These are phyloP conservation scores for Aquilaria malaccensis DNA, from an alignment of 345 rosid species.

Conservation along the genomic window DNA sequence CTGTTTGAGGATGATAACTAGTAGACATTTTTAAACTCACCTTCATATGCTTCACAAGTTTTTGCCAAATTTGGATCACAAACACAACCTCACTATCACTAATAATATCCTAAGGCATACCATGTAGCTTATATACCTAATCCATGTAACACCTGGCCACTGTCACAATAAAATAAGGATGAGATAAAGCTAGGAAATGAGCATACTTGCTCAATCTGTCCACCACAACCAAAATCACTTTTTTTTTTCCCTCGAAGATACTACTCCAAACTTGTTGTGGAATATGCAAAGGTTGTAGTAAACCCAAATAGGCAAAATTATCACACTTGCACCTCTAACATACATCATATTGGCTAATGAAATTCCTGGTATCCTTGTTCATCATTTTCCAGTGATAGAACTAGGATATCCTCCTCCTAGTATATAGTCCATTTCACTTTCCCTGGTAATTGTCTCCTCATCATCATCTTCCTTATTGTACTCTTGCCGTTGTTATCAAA, in stretches of 20 bases:
- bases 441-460: too few relatives aligned
- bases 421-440: neutral
- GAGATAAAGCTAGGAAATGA: neutral
- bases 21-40: neutral
- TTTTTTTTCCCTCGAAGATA: neutral
- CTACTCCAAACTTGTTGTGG: neutral
- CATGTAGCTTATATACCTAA: neutral
- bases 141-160: neutral
- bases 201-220: neutral
- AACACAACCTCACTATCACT: neutral
- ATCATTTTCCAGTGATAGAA: neutral
- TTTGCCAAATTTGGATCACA: neutral
- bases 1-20: neutral
- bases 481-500: too few relatives aligned
- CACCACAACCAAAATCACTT: neutral
- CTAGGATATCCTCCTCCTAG: neutral
- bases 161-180: neutral
- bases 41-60: neutral
- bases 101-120: neutral
- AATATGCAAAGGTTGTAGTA: constrained; percentile 1
- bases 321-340: constrained; percentile 2
- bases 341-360: neutral
- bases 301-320: neutral
- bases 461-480: too few relatives aligned
- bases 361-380: neutral